Conservation (phyloP, 2,329 filamentous ascomycete genomes). For the Beauveria sp. region DNA sequence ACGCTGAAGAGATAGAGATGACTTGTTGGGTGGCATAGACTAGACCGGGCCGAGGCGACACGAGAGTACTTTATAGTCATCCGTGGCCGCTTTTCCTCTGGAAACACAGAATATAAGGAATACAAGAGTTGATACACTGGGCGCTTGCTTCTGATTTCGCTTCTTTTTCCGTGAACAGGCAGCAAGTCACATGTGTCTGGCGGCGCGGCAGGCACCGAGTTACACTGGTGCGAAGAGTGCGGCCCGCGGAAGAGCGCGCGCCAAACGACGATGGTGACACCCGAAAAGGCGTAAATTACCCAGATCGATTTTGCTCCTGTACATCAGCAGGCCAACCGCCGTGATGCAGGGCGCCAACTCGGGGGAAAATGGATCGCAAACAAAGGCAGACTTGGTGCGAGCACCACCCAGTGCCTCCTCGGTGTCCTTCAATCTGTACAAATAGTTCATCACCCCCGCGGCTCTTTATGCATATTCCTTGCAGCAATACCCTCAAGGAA, state of each 20-base stretch:
- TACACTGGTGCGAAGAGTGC: background rate
- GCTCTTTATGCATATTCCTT: too few species aligned
- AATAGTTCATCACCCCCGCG: too few species aligned
- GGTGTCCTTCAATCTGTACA: too few species aligned
- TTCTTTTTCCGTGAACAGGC: background rate
- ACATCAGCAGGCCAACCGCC: background rate
- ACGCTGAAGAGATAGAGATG: constrained; percentile 49
- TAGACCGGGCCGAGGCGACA: background rate
- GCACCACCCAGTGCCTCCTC: too few species aligned
- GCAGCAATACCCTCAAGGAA: too few species aligned
- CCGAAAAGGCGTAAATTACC: background rate
- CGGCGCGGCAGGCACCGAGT: background rate
- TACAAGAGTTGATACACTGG: background rate
- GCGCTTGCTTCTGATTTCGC: background rate
- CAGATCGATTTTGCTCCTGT: background rate
- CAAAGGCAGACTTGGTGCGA: too few species aligned
- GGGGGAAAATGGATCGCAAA: too few species aligned
- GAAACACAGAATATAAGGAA: background rate
- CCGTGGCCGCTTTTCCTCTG: background rate
- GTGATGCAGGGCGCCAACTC: background rate
- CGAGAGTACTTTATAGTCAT: background rate
- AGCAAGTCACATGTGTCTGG: background rate
- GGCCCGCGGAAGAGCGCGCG: background rate
- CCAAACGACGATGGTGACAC: background rate
- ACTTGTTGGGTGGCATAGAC: background rate